A percentile compares a stretch with the other conserved stretches of the same genome.
phyloP scores from a whole-genome alignment of 352 stramenopile genomes.

The Phytopythium helicoides region DNA sequence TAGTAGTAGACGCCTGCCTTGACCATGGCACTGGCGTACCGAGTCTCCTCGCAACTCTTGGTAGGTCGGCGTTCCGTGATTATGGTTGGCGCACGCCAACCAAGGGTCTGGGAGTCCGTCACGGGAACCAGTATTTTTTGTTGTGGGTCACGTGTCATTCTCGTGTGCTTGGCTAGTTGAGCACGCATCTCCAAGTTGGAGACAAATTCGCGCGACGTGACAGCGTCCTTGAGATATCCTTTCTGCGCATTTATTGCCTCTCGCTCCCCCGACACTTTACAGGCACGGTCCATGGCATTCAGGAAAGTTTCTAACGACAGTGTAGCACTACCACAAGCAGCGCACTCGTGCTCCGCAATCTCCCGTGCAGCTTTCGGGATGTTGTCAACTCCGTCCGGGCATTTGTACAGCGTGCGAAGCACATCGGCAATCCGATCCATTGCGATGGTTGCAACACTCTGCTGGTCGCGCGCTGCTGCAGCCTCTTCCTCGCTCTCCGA shows the following conservation, averaged over 20 bases:
- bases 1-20: slow-evolving; percentile 78
- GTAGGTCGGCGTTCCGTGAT: slow-evolving; percentile 41
- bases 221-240: slow-evolving; percentile 38
- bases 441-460: slow-evolving; percentile 31
- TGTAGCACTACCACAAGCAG: neutral
- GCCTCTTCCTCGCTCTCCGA: slow-evolving; percentile 61
- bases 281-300: slow-evolving; percentile 28
- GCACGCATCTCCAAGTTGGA: slow-evolving; percentile 53
- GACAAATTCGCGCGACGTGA: slow-evolving; percentile 44
- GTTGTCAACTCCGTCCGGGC: slow-evolving; percentile 50
- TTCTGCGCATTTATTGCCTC: slow-evolving; percentile 23
- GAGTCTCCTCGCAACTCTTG: slow-evolving; percentile 70
- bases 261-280: slow-evolving; percentile 24
- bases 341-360: slow-evolving; percentile 27
- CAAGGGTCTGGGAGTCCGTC: slow-evolving; percentile 51
- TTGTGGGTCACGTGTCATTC: slow-evolving; percentile 45
- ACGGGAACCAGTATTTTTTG: slow-evolving; percentile 45
- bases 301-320: slow-evolving; percentile 24
- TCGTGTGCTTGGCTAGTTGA: slow-evolving; percentile 50
- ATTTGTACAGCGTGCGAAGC: slow-evolving; percentile 60
- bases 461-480: slow-evolving; percentile 18
- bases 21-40: slow-evolving; percentile 67
- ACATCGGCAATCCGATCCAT: slow-evolving; percentile 35
- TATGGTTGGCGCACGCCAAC: slow-evolving; percentile 51
- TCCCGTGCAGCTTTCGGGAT: slow-evolving; percentile 22